These are phyloP conservation scores for Hypoxylon sp. DNA, from an alignment of 2,329 filamentous ascomycete species.

Conservation along the genomic window DNA sequence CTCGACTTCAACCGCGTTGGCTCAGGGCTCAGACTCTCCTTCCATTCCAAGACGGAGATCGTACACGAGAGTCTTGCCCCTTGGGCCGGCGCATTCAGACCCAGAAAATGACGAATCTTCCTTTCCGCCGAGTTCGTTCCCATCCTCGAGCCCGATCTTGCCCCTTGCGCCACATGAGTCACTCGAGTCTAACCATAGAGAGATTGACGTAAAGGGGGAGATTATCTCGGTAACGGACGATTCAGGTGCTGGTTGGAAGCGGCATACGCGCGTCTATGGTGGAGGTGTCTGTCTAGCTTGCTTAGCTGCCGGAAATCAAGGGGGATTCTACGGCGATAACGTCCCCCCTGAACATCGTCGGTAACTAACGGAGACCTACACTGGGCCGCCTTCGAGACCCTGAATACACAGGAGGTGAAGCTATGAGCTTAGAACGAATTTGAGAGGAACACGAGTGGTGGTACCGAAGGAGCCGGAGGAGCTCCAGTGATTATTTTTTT, in stretches of 20 bases:
- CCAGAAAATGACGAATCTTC: constrained; percentile 42
- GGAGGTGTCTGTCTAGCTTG: constrained; percentile 70
- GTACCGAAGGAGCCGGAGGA: constrained; percentile 30
- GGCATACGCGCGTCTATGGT: constrained; percentile 70
- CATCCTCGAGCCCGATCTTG: constrained; percentile 61
- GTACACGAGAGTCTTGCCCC: constrained; percentile 58
- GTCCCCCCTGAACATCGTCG: constrained; percentile 66
- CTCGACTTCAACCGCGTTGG: constrained; percentile 41
- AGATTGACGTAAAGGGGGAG: constrained; percentile 63
- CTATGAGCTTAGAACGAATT: background rate
- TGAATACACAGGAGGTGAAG: constrained; percentile 4
- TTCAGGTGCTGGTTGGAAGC: constrained; percentile 65
- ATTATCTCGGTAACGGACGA: constrained; percentile 63
- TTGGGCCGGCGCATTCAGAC: constrained; percentile 46
- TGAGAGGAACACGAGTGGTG: constrained; percentile 4
- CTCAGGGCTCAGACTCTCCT: constrained; percentile 46
- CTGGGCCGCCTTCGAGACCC: constrained; percentile 5
- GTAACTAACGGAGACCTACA: constrained; percentile 43
- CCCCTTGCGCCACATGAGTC: constrained; percentile 60
- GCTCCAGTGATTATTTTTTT: constrained; percentile 9
- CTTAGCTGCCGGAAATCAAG: constrained; percentile 59
- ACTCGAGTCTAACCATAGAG: constrained; percentile 48
- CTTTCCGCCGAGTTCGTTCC: constrained; percentile 64
- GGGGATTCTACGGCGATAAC: constrained; percentile 67
- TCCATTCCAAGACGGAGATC: constrained; percentile 57